Evolutionary conservation across 352 stramenopile genomes (phyloP).

Genomic region (Pythium volutum): DNA sequence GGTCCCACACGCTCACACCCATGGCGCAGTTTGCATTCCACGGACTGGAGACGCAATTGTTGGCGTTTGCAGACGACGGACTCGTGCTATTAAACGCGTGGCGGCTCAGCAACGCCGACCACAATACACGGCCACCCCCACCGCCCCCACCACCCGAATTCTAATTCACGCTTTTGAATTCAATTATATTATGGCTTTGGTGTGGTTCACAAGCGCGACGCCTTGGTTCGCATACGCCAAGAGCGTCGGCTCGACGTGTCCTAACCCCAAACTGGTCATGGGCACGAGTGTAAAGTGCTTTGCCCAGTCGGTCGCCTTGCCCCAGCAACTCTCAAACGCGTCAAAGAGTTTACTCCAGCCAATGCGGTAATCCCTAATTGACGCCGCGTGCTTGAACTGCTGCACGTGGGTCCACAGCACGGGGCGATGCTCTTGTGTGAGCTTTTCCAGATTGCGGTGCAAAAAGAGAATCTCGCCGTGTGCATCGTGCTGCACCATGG

Average conservation of each 20-base stretch:
- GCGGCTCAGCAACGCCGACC: not conserved
- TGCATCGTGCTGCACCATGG: constrained; percentile 36
- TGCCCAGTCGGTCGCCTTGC: not conserved
- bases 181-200: not conserved
- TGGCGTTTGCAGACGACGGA: not conserved
- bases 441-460: constrained; percentile 25
- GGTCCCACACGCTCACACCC: not conserved
- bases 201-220: not conserved
- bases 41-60: not conserved
- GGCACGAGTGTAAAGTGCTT: not conserved
- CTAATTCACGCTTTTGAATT: no score
- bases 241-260: not conserved
- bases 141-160: no score
- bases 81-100: not conserved
- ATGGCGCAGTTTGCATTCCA: not conserved
- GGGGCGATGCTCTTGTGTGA: not conserved
- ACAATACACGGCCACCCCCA: not conserved
- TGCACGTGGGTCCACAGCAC: constrained; percentile 21
- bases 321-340: not conserved
- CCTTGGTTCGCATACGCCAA: not conserved
- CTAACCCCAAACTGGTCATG: not conserved
- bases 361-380: not conserved
- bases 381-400: constrained; percentile 16
- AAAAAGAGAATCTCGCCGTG: constrained; percentile 10
- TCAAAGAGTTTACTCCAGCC: not conserved